These are phyloP conservation scores for Phaeotremella fagi DNA, from an alignment of 768 basidiomycete genomes.

Conservation along the genomic window DNA sequence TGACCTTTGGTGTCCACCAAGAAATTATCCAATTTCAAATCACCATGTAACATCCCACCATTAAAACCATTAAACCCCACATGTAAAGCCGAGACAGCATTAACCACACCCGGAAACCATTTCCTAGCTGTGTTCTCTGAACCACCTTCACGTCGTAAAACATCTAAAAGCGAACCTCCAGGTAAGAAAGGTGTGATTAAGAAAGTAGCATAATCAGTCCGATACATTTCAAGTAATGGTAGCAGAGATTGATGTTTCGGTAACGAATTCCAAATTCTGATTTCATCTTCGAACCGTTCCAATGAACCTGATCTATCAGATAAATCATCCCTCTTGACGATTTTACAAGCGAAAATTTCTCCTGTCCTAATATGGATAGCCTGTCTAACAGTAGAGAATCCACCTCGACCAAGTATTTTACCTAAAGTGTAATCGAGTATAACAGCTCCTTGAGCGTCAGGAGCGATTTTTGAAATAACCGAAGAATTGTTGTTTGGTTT, in stretches of 20 bases:
- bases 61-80: conserved; percentile 48
- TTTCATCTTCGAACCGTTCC: conserved; percentile 47
- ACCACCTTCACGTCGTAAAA: conserved; percentile 40
- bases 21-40: conserved; percentile 96
- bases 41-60: conserved; percentile 76
- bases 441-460: conserved; percentile 63
- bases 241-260: conserved; percentile 41
- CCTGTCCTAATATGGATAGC: conserved; percentile 63
- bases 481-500: conserved; percentile 3
- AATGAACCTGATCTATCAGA: conserved; percentile 45
- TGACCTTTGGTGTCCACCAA: conserved; percentile 70
- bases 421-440: conserved; percentile 73
- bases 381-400: conserved; percentile 71
- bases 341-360: conserved; percentile 73
- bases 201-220: conserved; percentile 40
- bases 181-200: conserved; percentile 46
- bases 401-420: conserved; percentile 69
- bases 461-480: conserved; percentile 25
- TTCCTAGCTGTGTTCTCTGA: conserved; percentile 45
- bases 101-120: conserved; percentile 48
- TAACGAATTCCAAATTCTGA: conserved; percentile 36
- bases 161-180: conserved; percentile 46
- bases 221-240: conserved; percentile 41
- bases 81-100: conserved; percentile 45
- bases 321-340: conserved; percentile 54